Evolutionary conservation across 208 protist genomes (phyloP).

Genomic region (Trypanosoma theileri): DNA sequence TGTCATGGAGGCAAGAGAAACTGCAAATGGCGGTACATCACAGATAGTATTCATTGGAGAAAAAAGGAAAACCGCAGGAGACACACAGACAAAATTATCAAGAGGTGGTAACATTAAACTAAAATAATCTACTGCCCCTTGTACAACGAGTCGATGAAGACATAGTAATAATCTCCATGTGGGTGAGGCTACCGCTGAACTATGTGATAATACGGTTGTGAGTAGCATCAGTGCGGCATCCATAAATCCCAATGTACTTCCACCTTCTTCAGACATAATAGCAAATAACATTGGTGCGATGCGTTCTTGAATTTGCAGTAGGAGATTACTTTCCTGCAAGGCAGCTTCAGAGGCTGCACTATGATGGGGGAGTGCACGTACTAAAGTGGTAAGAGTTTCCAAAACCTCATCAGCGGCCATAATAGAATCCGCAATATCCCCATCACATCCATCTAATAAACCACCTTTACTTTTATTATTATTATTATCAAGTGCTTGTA

Average conservation of each 20-base stretch:
- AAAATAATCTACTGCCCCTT: constrained; percentile 88
- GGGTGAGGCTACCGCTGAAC: constrained; percentile 49
- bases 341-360: constrained; percentile 18
- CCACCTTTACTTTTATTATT: constrained; percentile 6
- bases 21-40: constrained; percentile 30
- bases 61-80: constrained; percentile 67
- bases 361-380: constrained; percentile 56
- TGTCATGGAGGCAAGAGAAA: constrained; percentile 31
- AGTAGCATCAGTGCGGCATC: constrained; percentile 83
- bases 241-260: constrained; percentile 84
- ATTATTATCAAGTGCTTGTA: constrained; percentile 1
- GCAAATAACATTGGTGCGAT: constrained; percentile 73
- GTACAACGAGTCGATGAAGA: constrained; percentile 57
- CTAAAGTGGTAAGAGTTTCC: constrained; percentile 76
- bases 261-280: constrained; percentile 61
- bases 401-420: constrained; percentile 84
- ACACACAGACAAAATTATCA: constrained; percentile 89
- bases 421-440: constrained; percentile 63
- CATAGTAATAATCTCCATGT: constrained; percentile 75
- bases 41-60: constrained; percentile 38
- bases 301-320: constrained; percentile 62
- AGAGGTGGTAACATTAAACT: constrained; percentile 80
- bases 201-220: constrained; percentile 80
- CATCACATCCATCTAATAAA: constrained; percentile 20
- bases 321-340: constrained; percentile 34